These are phyloP conservation scores for Suillus ampliporus DNA, from an alignment of 768 basidiomycete genomes.

Conservation along the genomic window DNA sequence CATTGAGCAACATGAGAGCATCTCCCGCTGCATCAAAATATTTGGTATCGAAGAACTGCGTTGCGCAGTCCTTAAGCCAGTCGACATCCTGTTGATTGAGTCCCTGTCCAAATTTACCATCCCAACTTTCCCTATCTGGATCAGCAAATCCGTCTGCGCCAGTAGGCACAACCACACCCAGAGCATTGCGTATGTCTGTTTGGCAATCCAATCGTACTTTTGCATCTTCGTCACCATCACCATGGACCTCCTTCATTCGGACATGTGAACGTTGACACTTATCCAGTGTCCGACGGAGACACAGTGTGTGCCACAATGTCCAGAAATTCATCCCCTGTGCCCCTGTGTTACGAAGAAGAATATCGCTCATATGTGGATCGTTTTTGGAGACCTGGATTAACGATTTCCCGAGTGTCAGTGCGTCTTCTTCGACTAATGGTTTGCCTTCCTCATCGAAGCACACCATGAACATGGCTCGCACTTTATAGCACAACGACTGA, in stretches of 20 bases:
- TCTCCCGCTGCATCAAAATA: neutral
- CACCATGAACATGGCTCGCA: neutral
- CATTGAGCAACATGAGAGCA: neutral
- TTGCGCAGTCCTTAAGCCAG: neutral
- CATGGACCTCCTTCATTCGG: neutral
- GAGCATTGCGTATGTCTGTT: neutral
- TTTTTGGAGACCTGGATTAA: neutral
- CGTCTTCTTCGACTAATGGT: neutral
- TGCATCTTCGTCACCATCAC: too few relatives aligned
- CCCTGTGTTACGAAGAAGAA: neutral
- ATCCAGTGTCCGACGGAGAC: neutral
- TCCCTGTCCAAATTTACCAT: neutral
- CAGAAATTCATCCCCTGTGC: neutral
- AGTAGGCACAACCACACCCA: neutral
- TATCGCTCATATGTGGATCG: accelerated
- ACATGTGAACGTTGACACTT: neutral
- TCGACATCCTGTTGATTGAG: neutral
- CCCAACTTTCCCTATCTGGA: neutral
- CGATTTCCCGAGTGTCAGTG: neutral
- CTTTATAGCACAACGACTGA: neutral
- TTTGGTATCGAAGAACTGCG: neutral
- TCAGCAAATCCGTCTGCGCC: too few relatives aligned
- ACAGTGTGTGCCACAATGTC: neutral
- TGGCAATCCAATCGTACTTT: neutral
- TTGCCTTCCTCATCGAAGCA: too few relatives aligned